A percentile compares a stretch with the other conserved stretches of the same genome.
These are phyloP conservation scores for Stevia rebaudiana DNA, from an alignment of 140 eudicot species.

Conservation along the genomic window DNA sequence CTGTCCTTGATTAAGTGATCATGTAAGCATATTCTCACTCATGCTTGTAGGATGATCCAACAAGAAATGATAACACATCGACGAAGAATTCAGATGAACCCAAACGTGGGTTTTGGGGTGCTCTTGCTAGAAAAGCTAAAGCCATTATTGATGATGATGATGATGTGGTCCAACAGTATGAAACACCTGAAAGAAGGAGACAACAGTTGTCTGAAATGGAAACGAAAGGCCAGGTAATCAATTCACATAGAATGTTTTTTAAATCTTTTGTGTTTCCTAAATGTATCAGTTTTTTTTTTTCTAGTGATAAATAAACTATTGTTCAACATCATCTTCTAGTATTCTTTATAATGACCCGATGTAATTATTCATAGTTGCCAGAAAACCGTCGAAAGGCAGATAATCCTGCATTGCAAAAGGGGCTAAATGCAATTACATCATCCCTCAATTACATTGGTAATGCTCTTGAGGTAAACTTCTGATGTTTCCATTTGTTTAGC, in stretches of 20 bases:
- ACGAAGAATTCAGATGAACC: conserved; percentile 40
- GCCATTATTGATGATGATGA: conserved; percentile 63
- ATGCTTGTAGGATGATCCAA: conserved; percentile 45
- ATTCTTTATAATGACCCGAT: background rate
- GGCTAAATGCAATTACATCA: conserved; percentile 62
- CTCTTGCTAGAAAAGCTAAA: conserved; percentile 82
- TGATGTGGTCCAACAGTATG: conserved; percentile 32
- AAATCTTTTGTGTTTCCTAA: no score
- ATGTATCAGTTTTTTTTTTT: background rate
- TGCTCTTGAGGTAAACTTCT: conserved; percentile 69
- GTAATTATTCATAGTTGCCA: conserved; percentile 17
- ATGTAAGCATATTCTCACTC: conserved; percentile 35
- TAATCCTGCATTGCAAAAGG: conserved; percentile 56
- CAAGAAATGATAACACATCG: conserved; percentile 38
- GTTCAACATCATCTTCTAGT: background rate
- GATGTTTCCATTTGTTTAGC: background rate
- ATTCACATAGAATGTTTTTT: background rate
- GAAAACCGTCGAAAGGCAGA: conserved; percentile 51
- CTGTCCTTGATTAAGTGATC: conserved; percentile 21
- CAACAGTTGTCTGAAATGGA: conserved; percentile 35
- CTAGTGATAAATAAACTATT: background rate
- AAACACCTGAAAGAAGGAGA: conserved; percentile 36
- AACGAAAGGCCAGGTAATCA: conserved; percentile 46
- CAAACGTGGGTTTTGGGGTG: conserved; percentile 74
- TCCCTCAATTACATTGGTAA: conserved; percentile 67